Evolutionary conservation across 805 yeast genomes (phyloP).

Genomic region (Teunomyces aglyptinius): DNA sequence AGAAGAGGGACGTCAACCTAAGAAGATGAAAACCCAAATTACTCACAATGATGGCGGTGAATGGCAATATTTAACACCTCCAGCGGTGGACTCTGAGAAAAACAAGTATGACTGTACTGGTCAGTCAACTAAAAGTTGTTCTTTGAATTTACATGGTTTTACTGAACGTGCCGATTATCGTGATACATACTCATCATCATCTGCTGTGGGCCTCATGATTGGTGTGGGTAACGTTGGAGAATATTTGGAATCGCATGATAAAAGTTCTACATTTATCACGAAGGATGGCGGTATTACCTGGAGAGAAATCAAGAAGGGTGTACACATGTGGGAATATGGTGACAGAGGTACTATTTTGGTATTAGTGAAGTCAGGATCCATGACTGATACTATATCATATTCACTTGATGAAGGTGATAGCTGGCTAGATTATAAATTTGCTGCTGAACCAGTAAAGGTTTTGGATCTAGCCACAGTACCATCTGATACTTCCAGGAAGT

Average conservation of each 20-base stretch:
- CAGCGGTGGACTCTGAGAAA: constrained; percentile 60
- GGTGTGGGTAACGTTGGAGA: constrained; percentile 95
- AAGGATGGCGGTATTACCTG: constrained; percentile 91
- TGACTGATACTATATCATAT: constrained; percentile 58
- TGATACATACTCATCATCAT: constrained; percentile 82
- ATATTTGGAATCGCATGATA: constrained; percentile 44
- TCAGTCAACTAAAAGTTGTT: constrained; percentile 56
- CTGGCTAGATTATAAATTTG: constrained; percentile 69
- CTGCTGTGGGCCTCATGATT: constrained; percentile 85
- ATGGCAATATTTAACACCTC: constrained; percentile 75
- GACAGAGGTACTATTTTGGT: constrained; percentile 89
- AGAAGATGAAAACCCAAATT: constrained; percentile 66
- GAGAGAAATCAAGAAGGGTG: constrained; percentile 73
- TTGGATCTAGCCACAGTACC: constrained; percentile 87
- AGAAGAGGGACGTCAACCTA: constrained; percentile 36
- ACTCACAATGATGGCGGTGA: constrained; percentile 90
- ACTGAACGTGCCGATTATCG: constrained; percentile 83
- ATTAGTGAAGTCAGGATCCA: constrained; percentile 56
- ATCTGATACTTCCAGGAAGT: constrained; percentile 80
- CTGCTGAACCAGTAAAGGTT: constrained; percentile 53
- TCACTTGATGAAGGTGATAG: constrained; percentile 78
- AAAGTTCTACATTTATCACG: constrained; percentile 71
- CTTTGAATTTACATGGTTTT: constrained; percentile 84
- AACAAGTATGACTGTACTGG: constrained; percentile 53
- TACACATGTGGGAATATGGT: constrained; percentile 92